phyloP scores from a whole-genome alignment of 1,139 yeast species.

The Spathaspora sp. region DNA sequence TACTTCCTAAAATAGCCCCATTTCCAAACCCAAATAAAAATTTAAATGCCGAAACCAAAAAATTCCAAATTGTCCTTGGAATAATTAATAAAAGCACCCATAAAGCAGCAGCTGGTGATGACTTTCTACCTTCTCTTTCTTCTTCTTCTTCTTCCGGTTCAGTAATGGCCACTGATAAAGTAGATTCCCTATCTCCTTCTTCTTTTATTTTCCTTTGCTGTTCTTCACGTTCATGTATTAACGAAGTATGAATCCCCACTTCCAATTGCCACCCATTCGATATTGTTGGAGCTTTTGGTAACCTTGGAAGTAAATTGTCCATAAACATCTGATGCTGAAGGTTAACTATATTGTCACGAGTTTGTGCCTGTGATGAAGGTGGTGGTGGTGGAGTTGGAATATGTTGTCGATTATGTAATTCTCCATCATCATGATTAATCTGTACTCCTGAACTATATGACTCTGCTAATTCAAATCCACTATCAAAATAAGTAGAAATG shows the following conservation, averaged over 20 bases:
- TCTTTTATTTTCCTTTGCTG: slow-evolving; percentile 4
- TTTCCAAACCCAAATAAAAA: slow-evolving; percentile 29
- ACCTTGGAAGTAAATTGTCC: slow-evolving; percentile 35
- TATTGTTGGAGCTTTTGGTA: slow-evolving; percentile 44
- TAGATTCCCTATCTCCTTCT: slow-evolving; percentile 7
- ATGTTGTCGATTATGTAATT: slow-evolving; percentile 9
- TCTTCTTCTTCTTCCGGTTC: slow-evolving; percentile 4
- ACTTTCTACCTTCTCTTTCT: background rate
- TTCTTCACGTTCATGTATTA: slow-evolving; percentile 18
- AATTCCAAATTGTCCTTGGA: slow-evolving; percentile 41
- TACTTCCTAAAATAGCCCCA: background rate
- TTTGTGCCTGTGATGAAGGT: slow-evolving; percentile 6
- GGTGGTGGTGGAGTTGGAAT: slow-evolving; percentile 5
- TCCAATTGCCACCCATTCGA: slow-evolving; percentile 44
- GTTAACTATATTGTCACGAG: slow-evolving; percentile 18
- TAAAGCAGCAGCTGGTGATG: slow-evolving; percentile 24
- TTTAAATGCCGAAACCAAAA: slow-evolving; percentile 35
- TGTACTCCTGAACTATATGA: slow-evolving; percentile 16
- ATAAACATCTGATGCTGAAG: slow-evolving; percentile 35
- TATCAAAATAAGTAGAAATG: slow-evolving; percentile 50
- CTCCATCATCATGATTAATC: slow-evolving; percentile 14
- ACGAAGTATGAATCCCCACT: slow-evolving; percentile 44
- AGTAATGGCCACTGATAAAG: slow-evolving; percentile 1
- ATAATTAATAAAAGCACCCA: slow-evolving; percentile 47
- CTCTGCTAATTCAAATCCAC: slow-evolving; percentile 37